phyloP scores from a whole-genome alignment of 2,329 filamentous ascomycete genomes.

The Neoscytalidium dimidiatum region DNA sequence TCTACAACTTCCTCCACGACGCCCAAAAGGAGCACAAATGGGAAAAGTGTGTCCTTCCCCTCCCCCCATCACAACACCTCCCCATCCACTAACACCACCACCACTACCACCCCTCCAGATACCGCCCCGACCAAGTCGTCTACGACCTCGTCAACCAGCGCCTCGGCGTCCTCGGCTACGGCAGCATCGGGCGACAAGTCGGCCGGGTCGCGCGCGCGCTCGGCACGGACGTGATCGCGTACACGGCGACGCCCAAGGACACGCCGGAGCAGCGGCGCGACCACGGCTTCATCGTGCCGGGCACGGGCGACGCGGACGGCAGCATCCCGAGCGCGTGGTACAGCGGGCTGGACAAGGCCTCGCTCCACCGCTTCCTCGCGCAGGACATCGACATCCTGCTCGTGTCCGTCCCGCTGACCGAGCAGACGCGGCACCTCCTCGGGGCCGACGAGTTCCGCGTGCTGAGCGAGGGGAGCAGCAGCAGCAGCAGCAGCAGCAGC shows the following conservation, averaged over 20 bases:
- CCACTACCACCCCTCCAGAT: too few relatives aligned
- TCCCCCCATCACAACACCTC: too few relatives aligned
- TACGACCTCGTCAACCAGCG: constrained; percentile 60
- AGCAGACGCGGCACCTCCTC: constrained; percentile 57
- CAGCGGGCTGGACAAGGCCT: constrained; percentile 54
- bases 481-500: not conserved
- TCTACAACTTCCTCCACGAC: constrained; percentile 57
- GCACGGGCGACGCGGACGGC: constrained; percentile 64
- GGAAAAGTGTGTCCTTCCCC: too few relatives aligned
- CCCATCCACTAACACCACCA: too few relatives aligned
- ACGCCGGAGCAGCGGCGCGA: constrained; percentile 68
- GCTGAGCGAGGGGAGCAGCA: constrained; percentile 46
- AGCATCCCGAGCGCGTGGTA: constrained; percentile 59
- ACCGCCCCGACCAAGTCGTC: constrained; percentile 35
- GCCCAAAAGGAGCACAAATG: constrained; percentile 60
- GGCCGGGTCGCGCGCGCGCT: constrained; percentile 62
- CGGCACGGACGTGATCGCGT: constrained; percentile 73
- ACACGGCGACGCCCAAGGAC: constrained; percentile 68
- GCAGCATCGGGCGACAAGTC: constrained; percentile 63
- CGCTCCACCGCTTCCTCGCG: constrained; percentile 55
- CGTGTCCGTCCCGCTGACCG: constrained; percentile 59
- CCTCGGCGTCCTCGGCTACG: constrained; percentile 64
- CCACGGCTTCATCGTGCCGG: constrained; percentile 66
- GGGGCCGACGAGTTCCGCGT: constrained; percentile 56
- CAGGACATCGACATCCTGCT: constrained; percentile 60